Evolutionary conservation across 2,329 filamentous ascomycete species (phyloP), one percentile per base, ranked within the genome.

Genomic region (Cercospora berteroae): DNA sequence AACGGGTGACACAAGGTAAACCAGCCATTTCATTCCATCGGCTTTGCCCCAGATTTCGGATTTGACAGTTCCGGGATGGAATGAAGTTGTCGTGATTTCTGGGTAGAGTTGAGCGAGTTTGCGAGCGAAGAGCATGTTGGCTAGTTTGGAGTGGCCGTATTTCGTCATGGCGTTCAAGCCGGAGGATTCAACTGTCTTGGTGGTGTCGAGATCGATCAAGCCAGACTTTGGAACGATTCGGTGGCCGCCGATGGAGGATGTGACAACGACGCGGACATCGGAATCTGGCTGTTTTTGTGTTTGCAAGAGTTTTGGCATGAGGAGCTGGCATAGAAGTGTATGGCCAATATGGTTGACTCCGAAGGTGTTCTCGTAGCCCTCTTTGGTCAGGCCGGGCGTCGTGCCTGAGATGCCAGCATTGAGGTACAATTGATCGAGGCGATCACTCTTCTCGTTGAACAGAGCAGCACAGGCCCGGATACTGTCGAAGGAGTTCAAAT

Each of bases 41-140:
- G 65, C 64, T 60, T 70, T 70, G 31, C 62, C 55, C 63, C 64
- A 82, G 25, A 84, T 70, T 55, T 83, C 80, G 1, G 83, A 84
- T 18, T 79, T 67, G 27, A 85, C 81, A n/a, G 83, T 77, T 12
- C 84, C 84, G 0, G 84, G 84, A 65, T 86, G 83, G 10, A 85
- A 70, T 0, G 80, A 76, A 0, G 81, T 78, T 6, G 76, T 75
- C 0, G 78, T 83, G 65, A 86, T 80, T 4, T 75, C 61, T 0
- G 84, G 83, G 67, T 85, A 82, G 0, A 79, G 76, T 16, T 74
- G 67, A 0, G 82, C 80, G 0, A 84, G 74, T 56, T 82, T 78
- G 6, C 75, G 71, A 0, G 82, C 76, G 70, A 80, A 84, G 1
- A 85, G 78, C 25, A 85, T 76, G 55, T 85, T 84, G 3, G 83